A percentile compares a stretch with the other conserved stretches of the same genome.
Conservation (phyloP, 352 stramenopile genomes). For the Hyaloperonospora arabidopsidis region DNA sequence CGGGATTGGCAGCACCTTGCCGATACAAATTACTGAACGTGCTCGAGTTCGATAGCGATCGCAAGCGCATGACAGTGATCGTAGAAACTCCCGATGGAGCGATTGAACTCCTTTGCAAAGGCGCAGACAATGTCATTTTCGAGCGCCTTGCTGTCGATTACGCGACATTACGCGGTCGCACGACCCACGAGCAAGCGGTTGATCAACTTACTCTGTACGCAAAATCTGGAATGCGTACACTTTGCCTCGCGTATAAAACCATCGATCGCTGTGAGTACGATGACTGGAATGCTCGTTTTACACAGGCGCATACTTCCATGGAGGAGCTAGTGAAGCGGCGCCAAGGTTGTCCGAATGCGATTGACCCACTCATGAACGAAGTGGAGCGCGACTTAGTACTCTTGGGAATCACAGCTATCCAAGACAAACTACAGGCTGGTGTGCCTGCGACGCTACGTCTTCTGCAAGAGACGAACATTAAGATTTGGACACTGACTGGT, state of each 20-base stretch:
- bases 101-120: conserved; percentile 70
- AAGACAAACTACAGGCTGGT: conserved; percentile 90
- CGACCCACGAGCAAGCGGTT: conserved; percentile 21
- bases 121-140: conserved; percentile 76
- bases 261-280: conserved; percentile 46
- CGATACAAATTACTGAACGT: conserved; percentile 89
- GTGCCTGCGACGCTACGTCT: conserved; percentile 83
- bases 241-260: conserved; percentile 61
- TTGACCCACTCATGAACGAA: conserved; percentile 72
- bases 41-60: conserved; percentile 95
- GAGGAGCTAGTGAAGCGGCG: conserved; percentile 68
- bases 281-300: conserved; percentile 51
- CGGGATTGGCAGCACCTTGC: conserved; percentile 23
- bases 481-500: conserved; percentile 92
- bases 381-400: conserved; percentile 75
- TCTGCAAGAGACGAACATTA: conserved; percentile 86
- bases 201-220: conserved; percentile 61
- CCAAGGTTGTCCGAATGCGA: conserved; percentile 53
- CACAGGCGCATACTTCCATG: conserved; percentile 47
- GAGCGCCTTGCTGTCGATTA: conserved; percentile 46
- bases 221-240: conserved; percentile 67
- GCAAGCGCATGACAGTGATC: conserved; percentile 97
- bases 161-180: conserved; percentile 12
- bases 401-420: conserved; percentile 86
- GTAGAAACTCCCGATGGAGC: conserved; percentile 61